phyloP scores from a whole-genome alignment of 495 filamentous ascomycete species.

The Podospora sp. region DNA sequence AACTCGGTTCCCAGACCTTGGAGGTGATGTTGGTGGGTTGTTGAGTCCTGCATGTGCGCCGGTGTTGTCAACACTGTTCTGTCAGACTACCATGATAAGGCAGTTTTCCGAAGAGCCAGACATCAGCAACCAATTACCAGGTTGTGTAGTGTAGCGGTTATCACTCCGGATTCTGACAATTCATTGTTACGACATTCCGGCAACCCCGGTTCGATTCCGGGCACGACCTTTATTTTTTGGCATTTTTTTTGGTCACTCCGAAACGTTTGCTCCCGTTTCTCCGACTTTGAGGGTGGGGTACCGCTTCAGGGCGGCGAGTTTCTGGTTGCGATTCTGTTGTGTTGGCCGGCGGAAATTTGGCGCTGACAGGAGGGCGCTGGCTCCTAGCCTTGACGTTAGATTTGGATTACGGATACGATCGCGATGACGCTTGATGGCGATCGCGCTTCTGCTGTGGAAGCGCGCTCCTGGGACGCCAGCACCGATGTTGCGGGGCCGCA shows the following conservation, averaged over 20 bases:
- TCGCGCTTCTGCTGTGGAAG: too few relatives aligned
- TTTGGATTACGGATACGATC: too few relatives aligned
- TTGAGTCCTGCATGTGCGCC: too few relatives aligned
- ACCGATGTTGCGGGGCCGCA: too few relatives aligned
- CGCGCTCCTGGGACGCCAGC: too few relatives aligned
- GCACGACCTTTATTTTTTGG: slow-evolving; percentile 28
- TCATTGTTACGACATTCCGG: slow-evolving; percentile 20
- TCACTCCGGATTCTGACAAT: neutral
- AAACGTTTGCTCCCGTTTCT: neutral
- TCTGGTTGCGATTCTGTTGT: neutral
- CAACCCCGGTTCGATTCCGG: slow-evolving; percentile 39
- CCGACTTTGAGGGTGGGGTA: too few relatives aligned
- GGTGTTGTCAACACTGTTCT: neutral
- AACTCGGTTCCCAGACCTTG: too few relatives aligned
- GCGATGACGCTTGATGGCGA: too few relatives aligned
- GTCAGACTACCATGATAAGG: neutral
- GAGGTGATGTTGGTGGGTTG: too few relatives aligned
- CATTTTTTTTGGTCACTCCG: neutral
- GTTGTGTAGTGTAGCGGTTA: slow-evolving; percentile 1
- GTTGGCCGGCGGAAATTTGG: neutral
- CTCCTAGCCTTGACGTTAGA: too few relatives aligned
- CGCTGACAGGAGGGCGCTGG: neutral
- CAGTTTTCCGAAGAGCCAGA: neutral
- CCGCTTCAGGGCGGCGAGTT: neutral
- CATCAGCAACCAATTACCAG: neutral